Evolutionary conservation across 108 stramenopile genomes (phyloP).

Genomic region (Conticribra guillardii): DNA sequence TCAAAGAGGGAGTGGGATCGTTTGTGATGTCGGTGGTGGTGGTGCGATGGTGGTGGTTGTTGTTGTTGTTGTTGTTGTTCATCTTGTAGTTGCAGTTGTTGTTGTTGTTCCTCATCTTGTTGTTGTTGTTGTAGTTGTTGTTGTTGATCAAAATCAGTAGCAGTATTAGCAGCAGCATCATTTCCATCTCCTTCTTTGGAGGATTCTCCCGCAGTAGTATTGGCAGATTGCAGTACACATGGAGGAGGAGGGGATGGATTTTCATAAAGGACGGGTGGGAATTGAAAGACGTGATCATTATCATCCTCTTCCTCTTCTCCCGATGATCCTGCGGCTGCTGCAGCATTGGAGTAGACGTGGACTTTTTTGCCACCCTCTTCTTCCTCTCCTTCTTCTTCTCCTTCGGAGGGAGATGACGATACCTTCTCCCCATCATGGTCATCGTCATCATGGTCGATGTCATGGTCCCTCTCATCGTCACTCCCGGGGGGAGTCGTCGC

Average conservation of each 20-base stretch:
- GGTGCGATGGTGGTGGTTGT: not conserved
- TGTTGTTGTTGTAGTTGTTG: not conserved
- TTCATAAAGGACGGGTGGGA: constrained; percentile 44
- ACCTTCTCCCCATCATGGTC: constrained; percentile 45
- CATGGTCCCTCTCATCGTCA: constrained; percentile 43
- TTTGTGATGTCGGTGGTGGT: constrained; percentile 14
- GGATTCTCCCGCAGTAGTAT: not conserved
- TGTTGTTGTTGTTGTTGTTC: not conserved
- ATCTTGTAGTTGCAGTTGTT: not conserved
- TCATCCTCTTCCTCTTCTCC: constrained; percentile 27
- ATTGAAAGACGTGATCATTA: constrained; percentile 14
- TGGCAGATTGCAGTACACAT: not conserved
- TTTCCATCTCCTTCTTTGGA: constrained; percentile 1
- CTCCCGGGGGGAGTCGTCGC: constrained; percentile 33
- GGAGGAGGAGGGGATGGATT: constrained; percentile 11
- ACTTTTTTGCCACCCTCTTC: not conserved
- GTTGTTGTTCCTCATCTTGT: not conserved
- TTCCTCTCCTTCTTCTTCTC: too few relatives aligned
- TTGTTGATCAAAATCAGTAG: not conserved
- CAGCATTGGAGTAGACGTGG: not conserved
- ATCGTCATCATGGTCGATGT: constrained; percentile 30
- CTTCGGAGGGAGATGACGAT: too few relatives aligned
- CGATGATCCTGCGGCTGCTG: too few relatives aligned
- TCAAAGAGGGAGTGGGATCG: constrained; percentile 33
- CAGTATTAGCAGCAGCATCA: not conserved